Evolutionary conservation across 2,329 filamentous ascomycete genomes (phyloP), one percentile per base, ranked within the genome.

Genomic region (Botrytis pseudocinerea): DNA sequence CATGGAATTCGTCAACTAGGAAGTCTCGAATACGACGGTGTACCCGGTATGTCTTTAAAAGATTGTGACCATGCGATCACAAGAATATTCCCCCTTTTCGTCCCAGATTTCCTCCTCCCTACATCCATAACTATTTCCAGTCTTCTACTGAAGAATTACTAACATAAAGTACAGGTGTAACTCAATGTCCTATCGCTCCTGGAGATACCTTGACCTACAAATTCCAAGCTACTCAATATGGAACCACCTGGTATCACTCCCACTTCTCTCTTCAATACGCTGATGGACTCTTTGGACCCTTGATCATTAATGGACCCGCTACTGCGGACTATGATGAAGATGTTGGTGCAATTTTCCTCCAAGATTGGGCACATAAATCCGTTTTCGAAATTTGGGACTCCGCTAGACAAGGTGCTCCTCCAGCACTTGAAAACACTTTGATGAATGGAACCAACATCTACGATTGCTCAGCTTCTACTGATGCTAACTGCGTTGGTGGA

Each of bases 161-260:
- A 16, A 54, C 25, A 54, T 54, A 12, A 54, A n/a, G 5, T n/a
- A 82, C 82, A 38, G 84, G 85, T 42, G 79, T 88, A 38, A 87
- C 86, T 40, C 71, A 73, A 28, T 94, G 91, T 75, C 91, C 91
- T 2, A 89, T 93, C 73, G 83, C 89, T 8, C 90, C 91, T 0
- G 88, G 87, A 38, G 77, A 83, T 25, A 80, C 78, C 12, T 79
- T 81, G 72, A 84, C 82, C 7, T 85, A 85, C 76, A 81, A 76
- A n/a, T 80, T 79, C 57, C 76, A 77, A 73, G 79, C 75, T 14
- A 78, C 77, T 62, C 78, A 80, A 72, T 80, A 81, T 48, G 79
- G 80, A n/a, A 73, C 76, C 12, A 73, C 78, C n/a, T 80, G 79
- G 79, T 81, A 80, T 57, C 79, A 80, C 64, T 78, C 77, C 42